Evolutionary conservation across 345 rosid species (phyloP), one percentile per base, ranked within the genome.

Genomic region (Microthlaspi erraticum): DNA sequence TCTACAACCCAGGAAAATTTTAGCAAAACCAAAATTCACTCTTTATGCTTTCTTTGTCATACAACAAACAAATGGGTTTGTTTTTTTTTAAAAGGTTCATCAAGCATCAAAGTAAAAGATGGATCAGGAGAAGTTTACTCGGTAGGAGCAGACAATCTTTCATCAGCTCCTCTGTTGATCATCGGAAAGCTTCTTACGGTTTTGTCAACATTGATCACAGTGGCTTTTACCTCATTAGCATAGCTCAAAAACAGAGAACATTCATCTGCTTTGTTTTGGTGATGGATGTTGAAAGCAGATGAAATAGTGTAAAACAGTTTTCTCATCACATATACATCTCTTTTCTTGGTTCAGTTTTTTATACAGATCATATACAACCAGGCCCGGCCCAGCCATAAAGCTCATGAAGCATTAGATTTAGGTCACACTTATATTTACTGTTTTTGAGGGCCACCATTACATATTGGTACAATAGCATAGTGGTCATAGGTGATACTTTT

Each of bases 81-180:
- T 51, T 10, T 49, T 65, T 5, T 32, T 61, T 2, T 23, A 0
- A 2, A 65, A 93, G 98, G 98, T 73, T 84, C 98, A 38, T 84
- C 97, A 5, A 84, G 81, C 80, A 82, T 93, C 83, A 78, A 81
- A 73, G 62, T 93, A 64, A 85, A 76, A 82, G 97, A 84, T 11
- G 85, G 78, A 38, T 69, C 38, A 12, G 59, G 86, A 53, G 52
- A 86, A 34, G 64, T 61, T 17, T 82, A 85, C 71, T 54, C 88
- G 0, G 82, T 92, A 0, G 80, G 83, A 8, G 83, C 89, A 36
- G 79, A 87, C 34, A 58, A 85, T 59, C 33, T 92, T 53, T 81
- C 79, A 41, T 73, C 83, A 1, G 83, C 79, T 69, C 69, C 84
- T 39, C 53, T 70, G 64, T 26, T 29, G 9, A 42, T 14, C 1